Evolutionary conservation across 2,329 filamentous ascomycete genomes (phyloP), one percentile per base, ranked within the genome.

Genomic region (Sporothrix phasma): DNA sequence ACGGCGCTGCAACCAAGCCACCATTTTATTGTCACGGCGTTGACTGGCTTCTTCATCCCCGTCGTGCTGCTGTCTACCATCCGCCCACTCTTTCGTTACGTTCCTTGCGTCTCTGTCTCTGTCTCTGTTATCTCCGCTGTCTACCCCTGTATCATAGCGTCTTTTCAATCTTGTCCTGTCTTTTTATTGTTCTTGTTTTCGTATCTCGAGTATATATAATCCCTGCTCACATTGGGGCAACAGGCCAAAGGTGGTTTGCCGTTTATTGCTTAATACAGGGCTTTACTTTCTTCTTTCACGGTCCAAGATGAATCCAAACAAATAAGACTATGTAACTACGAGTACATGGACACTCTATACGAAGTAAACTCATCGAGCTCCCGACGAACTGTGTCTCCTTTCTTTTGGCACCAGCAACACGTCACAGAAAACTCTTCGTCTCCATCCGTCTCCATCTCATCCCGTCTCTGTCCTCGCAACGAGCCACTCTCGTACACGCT

Each of bases 181-280:
- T 29, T 11, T 26, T 29, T 11, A 6, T 41, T 19, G n/a, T 58
- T 53, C 26, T 19, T 15, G 43, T 58, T 26, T 13, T 39, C 13
- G 34, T 19, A 39, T 29, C 8, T 43, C 39, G n/a, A n/a, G n/a
- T n/a, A n/a, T n/a, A 58, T 37, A 58, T 58, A 37, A 58, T 58
- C 26, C 54, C 54, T 58, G 54, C 11, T 58, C 37, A 37, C 54
- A 58, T 29, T 58, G 37, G 54, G 54, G 54, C 54, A 43, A 43
- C 37, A 41, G 54, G 54, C 8, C 39, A 29, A n/a, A n/a, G n/a
- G n/a, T n/a, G n/a, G n/a, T n/a, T n/a, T n/a, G n/a, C n/a, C n/a
- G n/a, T n/a, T n/a, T n/a, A n/a, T n/a, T n/a, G n/a, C n/a, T n/a
- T n/a, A n/a, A n/a, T 24, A 43, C 51, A 37, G 54, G 43, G 54